phyloP scores from a whole-genome alignment of 768 basidiomycete species.

The Ramaria rubella region DNA sequence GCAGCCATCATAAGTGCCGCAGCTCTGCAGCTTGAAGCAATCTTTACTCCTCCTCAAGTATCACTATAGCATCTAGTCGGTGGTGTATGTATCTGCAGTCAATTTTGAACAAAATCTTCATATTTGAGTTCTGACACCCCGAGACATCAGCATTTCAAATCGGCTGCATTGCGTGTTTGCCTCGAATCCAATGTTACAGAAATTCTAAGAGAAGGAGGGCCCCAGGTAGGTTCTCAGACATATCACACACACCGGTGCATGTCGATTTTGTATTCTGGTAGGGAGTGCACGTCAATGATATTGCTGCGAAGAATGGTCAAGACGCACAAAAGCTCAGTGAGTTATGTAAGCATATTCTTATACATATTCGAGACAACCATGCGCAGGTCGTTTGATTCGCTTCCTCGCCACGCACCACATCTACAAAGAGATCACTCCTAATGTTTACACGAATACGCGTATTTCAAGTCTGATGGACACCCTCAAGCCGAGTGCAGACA shows the following conservation, averaged over 20 bases:
- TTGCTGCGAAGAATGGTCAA: neutral
- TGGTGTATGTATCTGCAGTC: no score
- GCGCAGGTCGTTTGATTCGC: constrained; percentile 63
- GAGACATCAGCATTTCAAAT: constrained; percentile 14
- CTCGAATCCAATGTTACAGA: constrained; percentile 32
- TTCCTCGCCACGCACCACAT: constrained; percentile 77
- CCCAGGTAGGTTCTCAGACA: constrained; percentile 17
- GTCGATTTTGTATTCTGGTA: no score
- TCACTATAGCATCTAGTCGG: constrained; percentile 7
- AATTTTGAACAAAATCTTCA: no score
- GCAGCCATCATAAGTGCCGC: constrained; percentile 36
- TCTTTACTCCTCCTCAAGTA: constrained; percentile 17
- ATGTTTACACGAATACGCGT: constrained; percentile 67
- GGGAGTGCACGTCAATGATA: constrained; percentile 2
- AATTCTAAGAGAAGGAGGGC: constrained; percentile 36
- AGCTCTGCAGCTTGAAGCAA: constrained; percentile 19
- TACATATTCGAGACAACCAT: neutral
- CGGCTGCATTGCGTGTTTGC: constrained; percentile 22
- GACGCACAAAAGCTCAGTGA: neutral
- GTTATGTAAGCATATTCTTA: neutral
- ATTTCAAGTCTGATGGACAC: constrained; percentile 49
- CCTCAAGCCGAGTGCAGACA: constrained; percentile 46
- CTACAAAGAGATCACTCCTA: constrained; percentile 57
- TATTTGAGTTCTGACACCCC: neutral
- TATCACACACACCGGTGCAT: no score